Evolutionary conservation across 306 rosid species (phyloP), one percentile per base, ranked within the genome.

Genomic region (Vigna unguiculata): DNA sequence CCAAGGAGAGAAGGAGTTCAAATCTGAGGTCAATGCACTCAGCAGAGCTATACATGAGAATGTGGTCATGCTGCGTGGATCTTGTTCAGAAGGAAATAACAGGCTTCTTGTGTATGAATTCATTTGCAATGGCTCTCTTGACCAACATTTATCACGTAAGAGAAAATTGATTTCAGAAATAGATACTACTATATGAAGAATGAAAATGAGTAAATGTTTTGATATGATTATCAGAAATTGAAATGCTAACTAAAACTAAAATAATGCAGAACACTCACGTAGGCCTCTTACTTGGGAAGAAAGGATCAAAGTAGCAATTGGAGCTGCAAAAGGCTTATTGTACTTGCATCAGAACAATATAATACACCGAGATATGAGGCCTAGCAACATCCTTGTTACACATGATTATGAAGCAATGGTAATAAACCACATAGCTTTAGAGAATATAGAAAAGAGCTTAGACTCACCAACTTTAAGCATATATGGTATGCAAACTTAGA

Each of bases 51-150:
- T 83, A 81, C 96, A 90, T 79, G 88, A 89, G 79, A 93, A 93
- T 88, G 82, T 93, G 75, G 91, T 90, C 28, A 78, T 84, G 89
- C 78, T 90, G 73, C 81, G 91, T 41, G 97, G 98, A 4, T 89
- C 85, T n/a, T 93, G 96, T 51, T 87, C 94, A 1, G 91, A 93
- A 40, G 90, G 94, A 77, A 81, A 24, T 55, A 76, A 78, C 36
- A 83, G 98, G 85, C 87, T 91, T 25, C 95, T 93, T 47, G 98
- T 93, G 36, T 93, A 90, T 53, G 96, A 90, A 72, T 89, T 82
- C 71, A 89, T 93, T 63, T 93, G 96, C 91, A 25, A 90, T 72
- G 86, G 93, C 6, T 90, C 96, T 20, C 82, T 93, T 51, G 91
- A 93, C 85, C 83, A 79, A 16, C 92, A 93, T 78, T 68, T 93